phyloP scores from a whole-genome alignment of 176 grass and related monocot species.

The barley (Hordeum vulgare) region MorexV3_pseudomolecules_assembly NC_058518.1:506549945-506550444 shows the following conservation, averaged over 20 bases:
- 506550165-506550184: background rate
- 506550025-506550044: background rate
- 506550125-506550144: background rate
- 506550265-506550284: too few species aligned
- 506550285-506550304: background rate
- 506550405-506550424: conserved; percentile 13
- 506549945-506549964: too few species aligned
- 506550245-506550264: too few species aligned
- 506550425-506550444: background rate
- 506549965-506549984: background rate
- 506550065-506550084: background rate
- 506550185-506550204: background rate
- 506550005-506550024: background rate
- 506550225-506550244: too few species aligned
- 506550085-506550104: background rate
- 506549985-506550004: background rate
- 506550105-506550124: background rate
- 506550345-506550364: background rate
- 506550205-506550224: background rate
- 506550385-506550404: background rate
- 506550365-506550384: background rate
- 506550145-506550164: background rate
- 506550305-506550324: background rate
- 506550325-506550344: background rate
- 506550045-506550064: background rate